These are phyloP conservation scores for Phaseolus coccineus DNA, from an alignment of 331 rosid genomes.

Conservation along the genomic window DNA sequence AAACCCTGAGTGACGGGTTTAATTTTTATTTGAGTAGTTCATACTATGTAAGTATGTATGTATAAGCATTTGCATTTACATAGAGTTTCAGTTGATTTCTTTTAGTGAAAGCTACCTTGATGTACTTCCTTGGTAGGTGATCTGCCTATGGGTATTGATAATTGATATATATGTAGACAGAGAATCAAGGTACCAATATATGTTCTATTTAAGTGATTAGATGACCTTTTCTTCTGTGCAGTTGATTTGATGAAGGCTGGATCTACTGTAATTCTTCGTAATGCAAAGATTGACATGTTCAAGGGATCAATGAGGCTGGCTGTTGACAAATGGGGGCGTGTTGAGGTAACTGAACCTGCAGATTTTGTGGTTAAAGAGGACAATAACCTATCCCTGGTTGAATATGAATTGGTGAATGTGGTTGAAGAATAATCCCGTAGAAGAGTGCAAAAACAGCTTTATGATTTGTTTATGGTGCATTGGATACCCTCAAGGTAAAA, in stretches of 20 bases:
- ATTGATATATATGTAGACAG: not conserved
- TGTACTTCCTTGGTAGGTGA: not conserved
- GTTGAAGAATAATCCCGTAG: conserved; percentile 45
- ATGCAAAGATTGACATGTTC: conserved; percentile 61
- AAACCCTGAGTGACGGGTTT: not conserved
- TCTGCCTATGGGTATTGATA: not conserved
- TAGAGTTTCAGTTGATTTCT: not conserved
- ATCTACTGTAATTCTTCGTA: conserved; percentile 47
- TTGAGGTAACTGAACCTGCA: conserved; percentile 54
- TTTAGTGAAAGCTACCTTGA: not conserved
- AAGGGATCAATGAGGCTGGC: conserved; percentile 65
- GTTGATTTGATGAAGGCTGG: conserved; percentile 52
- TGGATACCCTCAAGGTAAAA: conserved; percentile 16
- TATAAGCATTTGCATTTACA: not conserved
- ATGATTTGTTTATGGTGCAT: conserved; percentile 34
- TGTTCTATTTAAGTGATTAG: conserved; percentile 13
- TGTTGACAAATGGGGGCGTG: conserved; percentile 59
- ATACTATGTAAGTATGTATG: not conserved
- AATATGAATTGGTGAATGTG: conserved; percentile 57
- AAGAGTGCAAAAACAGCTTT: conserved; percentile 21
- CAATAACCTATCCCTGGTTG: conserved; percentile 54
- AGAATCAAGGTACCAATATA: not conserved
- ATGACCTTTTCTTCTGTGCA: conserved; percentile 31
- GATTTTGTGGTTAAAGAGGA: conserved; percentile 51
- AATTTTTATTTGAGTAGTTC: not conserved